Base-by-base conservation (phyloP, 2,329 filamentous ascomycete genomes). In the Lachnellula willkommii region DNA sequence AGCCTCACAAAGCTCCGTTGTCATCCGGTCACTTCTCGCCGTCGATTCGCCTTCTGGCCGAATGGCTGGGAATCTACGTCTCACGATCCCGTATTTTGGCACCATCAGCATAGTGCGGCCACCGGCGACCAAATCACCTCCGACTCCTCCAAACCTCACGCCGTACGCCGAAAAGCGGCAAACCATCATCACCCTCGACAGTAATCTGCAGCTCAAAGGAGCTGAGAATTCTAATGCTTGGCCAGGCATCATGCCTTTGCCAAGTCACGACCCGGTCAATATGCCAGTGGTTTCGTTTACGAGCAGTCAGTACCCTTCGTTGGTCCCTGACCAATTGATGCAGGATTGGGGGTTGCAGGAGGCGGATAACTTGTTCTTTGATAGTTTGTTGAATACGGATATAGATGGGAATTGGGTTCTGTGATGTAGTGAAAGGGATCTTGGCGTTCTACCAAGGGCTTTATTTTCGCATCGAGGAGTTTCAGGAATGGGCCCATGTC, bases 21-120 rank as follows among this genome's bases (percentile, higher is more conserved):
- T 69, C 2, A 64, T 69, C 42, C 64, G 62, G 32, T 63, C 66
- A 15, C 60, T 69, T 3, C 56, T 68, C 1, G 62, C 65, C 11
- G 60, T 64, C 22, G 60, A 65, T 20, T 57, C 60, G 15, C 48
- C 55, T 15, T 57, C 56, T 5, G 59, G 59, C 11, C 52, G 50
- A 2, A 48, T 54, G 17, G 52, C 51, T 7, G 57, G 59, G 8
- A 68, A 66, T 52, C 52, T 69, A 5, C 65, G 64, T 28, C 65
- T 69, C 35, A 66, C 65, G 17, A 69, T 69, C 4, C 67, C 66
- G 5, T 69, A 69, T 49, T 69, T 69, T 39, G 67, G 67, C 7
- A 68, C 66, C 3, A 64, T 69, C 32, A 65, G 50, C 36, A 68
- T 69, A 15, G 56, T 61, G 14, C 61, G 65, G 1, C 56, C 62